phyloP scores from a whole-genome alignment of 805 yeast species.

The Candida hungchunana region DNA sequence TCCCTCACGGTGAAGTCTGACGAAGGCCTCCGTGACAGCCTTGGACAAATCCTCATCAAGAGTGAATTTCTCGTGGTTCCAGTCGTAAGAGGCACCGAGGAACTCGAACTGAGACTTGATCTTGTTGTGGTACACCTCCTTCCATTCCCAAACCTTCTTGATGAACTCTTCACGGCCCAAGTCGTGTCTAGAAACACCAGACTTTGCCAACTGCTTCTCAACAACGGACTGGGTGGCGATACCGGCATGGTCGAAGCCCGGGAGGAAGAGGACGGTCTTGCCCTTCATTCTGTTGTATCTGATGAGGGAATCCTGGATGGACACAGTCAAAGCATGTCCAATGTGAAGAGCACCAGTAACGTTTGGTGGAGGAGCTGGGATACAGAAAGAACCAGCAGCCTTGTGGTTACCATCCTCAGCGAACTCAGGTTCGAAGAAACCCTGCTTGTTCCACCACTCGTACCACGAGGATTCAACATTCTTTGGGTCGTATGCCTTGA shows the following conservation, averaged over 20 bases:
- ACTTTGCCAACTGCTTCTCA: constrained; percentile 84
- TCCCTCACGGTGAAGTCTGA: constrained; percentile 89
- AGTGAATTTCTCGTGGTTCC: constrained; percentile 94
- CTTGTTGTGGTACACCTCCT: constrained; percentile 83
- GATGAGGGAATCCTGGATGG: constrained; percentile 90
- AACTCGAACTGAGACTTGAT: constrained; percentile 80
- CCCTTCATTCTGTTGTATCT: constrained; percentile 98
- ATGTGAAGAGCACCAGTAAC: constrained; percentile 98
- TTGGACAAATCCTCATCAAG: constrained; percentile 71
- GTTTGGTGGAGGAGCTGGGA: constrained; percentile 99
- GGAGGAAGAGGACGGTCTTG: constrained; percentile 84
- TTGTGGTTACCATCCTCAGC: constrained; percentile 67
- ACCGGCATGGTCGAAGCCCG: constrained; percentile 99
- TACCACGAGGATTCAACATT: constrained; percentile 97
- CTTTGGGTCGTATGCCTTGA: constrained; percentile 90
- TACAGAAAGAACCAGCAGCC: constrained; percentile 80
- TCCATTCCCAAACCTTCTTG: constrained; percentile 96
- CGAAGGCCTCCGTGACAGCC: constrained; percentile 89
- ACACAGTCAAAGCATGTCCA: constrained; percentile 94
- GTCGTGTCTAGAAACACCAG: constrained; percentile 89
- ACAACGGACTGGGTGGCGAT: constrained; percentile 98
- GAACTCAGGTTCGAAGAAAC: constrained; percentile 84
- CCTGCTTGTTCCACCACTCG: constrained; percentile 91
- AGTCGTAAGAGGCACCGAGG: constrained; percentile 95
- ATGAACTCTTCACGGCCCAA: constrained; percentile 88